Percentiles rank a stretch among this genome's conserved stretches.
Conservation (phyloP, 2,329 filamentous ascomycete species). For the Nigrospora sphaerica region DNA sequence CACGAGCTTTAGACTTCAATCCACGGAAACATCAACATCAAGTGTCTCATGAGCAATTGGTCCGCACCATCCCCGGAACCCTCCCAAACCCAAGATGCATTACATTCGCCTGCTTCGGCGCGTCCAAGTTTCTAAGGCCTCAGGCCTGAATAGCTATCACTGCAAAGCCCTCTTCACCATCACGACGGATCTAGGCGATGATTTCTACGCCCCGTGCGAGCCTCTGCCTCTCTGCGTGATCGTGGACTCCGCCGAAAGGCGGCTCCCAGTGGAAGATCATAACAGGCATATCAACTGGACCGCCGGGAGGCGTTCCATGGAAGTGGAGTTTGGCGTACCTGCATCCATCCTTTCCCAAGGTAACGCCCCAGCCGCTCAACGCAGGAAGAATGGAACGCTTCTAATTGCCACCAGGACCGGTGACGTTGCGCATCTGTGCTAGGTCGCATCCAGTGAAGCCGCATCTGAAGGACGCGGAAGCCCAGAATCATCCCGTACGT, state of each 20-base stretch:
- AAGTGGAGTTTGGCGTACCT: constrained; percentile 15
- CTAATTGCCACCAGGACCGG: too few relatives aligned
- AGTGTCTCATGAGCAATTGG: too few relatives aligned
- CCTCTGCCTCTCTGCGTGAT: constrained; percentile 34
- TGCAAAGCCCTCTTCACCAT: constrained; percentile 35
- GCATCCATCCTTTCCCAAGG: constrained; percentile 7
- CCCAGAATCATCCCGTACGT: not conserved
- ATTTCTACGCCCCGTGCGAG: constrained; percentile 38
- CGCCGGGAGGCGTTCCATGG: constrained; percentile 32
- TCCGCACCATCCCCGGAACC: not conserved
- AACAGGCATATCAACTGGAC: constrained; percentile 16
- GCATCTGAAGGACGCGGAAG: not conserved
- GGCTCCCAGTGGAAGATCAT: constrained; percentile 5
- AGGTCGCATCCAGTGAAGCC: not conserved
- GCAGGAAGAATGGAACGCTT: not conserved
- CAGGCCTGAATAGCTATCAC: not conserved
- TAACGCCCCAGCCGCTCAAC: constrained; percentile 4
- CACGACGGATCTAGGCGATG: constrained; percentile 51
- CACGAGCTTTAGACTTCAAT: too few relatives aligned
- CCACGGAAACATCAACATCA: too few relatives aligned
- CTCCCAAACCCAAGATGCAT: constrained; percentile 35
- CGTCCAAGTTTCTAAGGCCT: constrained; percentile 15
- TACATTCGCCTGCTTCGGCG: constrained; percentile 49
- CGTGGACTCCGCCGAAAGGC: constrained; percentile 21
- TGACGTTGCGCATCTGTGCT: not conserved